Evolutionary conservation across 176 grass and related monocot genomes (phyloP).

Genomic region (Otatea glauca): DNA sequence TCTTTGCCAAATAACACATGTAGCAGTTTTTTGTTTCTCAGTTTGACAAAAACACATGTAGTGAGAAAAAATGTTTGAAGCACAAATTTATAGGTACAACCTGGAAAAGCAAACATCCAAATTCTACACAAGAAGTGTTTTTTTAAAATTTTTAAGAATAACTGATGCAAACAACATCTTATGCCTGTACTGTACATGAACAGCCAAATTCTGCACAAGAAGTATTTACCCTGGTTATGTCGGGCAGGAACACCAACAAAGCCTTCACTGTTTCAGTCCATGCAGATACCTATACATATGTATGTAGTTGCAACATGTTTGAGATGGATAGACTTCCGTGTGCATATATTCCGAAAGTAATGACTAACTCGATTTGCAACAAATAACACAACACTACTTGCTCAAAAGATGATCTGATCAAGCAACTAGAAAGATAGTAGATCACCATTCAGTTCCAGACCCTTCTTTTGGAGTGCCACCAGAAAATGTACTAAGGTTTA

Average conservation of each 20-base stretch:
- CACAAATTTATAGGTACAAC: background rate
- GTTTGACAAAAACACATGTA: too few relatives aligned
- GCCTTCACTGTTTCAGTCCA: too few relatives aligned
- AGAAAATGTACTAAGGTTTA: too few relatives aligned
- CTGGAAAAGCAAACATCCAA: background rate
- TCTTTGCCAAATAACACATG: background rate
- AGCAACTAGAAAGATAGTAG: background rate
- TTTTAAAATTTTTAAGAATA: background rate
- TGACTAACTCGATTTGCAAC: background rate
- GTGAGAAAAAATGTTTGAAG: too few relatives aligned
- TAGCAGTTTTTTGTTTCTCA: background rate
- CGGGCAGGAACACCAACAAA: too few relatives aligned
- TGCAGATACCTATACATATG: too few relatives aligned
- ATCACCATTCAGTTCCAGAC: background rate
- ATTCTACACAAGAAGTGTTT: background rate
- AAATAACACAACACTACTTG: background rate
- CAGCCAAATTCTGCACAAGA: accelerated
- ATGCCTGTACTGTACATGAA: background rate
- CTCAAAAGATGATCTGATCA: background rate
- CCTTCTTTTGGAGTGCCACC: too few relatives aligned
- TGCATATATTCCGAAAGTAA: background rate
- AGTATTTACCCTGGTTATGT: background rate
- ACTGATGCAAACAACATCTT: too few relatives aligned
- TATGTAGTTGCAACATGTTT: background rate
- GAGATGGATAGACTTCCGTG: background rate